Evolutionary conservation across 176 grass and related monocot genomes (phyloP).

Genomic region (Puya raimondii): DNA sequence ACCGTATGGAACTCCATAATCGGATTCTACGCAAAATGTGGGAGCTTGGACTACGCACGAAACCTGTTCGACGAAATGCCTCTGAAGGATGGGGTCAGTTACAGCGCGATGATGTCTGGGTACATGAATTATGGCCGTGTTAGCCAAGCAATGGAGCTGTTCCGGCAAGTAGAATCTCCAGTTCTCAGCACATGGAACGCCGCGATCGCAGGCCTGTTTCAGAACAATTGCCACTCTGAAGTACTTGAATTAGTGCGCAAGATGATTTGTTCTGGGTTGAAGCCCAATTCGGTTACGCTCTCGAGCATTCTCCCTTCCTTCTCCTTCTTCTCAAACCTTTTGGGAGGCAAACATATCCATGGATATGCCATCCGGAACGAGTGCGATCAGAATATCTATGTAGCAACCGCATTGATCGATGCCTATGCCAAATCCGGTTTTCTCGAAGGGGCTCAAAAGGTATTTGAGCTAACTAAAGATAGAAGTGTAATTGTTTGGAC

Average conservation of each 20-base stretch:
- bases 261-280: slow-evolving; percentile 42
- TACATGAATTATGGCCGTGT: slow-evolving; percentile 56
- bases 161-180: slow-evolving; percentile 26
- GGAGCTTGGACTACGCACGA: slow-evolving; percentile 39
- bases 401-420: slow-evolving; percentile 42
- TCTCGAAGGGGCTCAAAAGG: slow-evolving; percentile 27
- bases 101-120: slow-evolving; percentile 57
- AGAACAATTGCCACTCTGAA: slow-evolving; percentile 34
- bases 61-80: slow-evolving; percentile 46
- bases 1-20: slow-evolving; percentile 42
- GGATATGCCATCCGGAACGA: slow-evolving; percentile 45
- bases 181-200: slow-evolving; percentile 53
- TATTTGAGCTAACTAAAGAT: slow-evolving; percentile 29
- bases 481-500: slow-evolving; percentile 45
- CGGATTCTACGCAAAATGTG: slow-evolving; percentile 61
- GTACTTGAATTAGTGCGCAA: slow-evolving; percentile 31
- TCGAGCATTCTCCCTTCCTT: slow-evolving; percentile 44
- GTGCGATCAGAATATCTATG: slow-evolving; percentile 38
- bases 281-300: slow-evolving; percentile 49
- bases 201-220: slow-evolving; percentile 40
- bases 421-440: slow-evolving; percentile 51
- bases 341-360: slow-evolving; percentile 57
- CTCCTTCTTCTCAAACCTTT: slow-evolving; percentile 35
- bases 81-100: slow-evolving; percentile 47
- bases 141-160: slow-evolving; percentile 38